These are phyloP conservation scores for Saposhnikovia divaricata DNA, from an alignment of 129 eudicot genomes.

Conservation along the genomic window DNA sequence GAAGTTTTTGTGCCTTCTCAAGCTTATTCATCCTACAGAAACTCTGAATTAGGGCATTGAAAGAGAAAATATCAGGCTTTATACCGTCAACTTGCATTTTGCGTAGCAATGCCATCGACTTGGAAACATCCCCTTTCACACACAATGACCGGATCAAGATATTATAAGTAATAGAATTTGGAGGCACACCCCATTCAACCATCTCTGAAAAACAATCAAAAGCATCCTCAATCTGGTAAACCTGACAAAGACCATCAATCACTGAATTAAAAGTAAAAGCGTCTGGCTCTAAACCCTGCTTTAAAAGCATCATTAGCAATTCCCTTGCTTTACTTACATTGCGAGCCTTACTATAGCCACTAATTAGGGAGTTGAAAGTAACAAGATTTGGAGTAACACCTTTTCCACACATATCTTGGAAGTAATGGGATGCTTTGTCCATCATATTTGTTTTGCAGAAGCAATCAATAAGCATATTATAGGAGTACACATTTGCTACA, in stretches of 20 bases:
- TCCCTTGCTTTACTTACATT: slow-evolving; percentile 44
- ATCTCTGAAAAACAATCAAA: slow-evolving; percentile 72
- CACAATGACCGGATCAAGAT: slow-evolving; percentile 65
- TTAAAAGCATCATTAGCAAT: slow-evolving; percentile 57
- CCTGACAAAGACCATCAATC: slow-evolving; percentile 71
- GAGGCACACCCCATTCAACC: slow-evolving; percentile 71
- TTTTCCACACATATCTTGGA: slow-evolving; percentile 47
- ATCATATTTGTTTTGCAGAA: slow-evolving; percentile 64
- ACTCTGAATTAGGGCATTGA: slow-evolving; percentile 74
- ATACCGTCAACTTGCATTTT: slow-evolving; percentile 74
- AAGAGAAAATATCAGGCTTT: slow-evolving; percentile 62
- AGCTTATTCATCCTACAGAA: slow-evolving; percentile 61
- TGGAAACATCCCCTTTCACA: slow-evolving; percentile 45
- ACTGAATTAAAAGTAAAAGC: slow-evolving; percentile 62
- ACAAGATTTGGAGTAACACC: slow-evolving; percentile 62
- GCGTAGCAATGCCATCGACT: slow-evolving; percentile 43
- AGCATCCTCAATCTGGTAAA: slow-evolving; percentile 68
- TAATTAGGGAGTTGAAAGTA: slow-evolving; percentile 68
- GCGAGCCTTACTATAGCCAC: slow-evolving; percentile 59
- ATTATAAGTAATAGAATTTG: slow-evolving; percentile 68
- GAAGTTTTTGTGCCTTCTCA: slow-evolving; percentile 70
- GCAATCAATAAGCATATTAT: slow-evolving; percentile 77
- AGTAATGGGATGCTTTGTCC: slow-evolving; percentile 45
- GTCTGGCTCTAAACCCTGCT: slow-evolving; percentile 61
- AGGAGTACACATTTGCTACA: slow-evolving; percentile 46